phyloP scores from a whole-genome alignment of 768 basidiomycete species.

The Saitozyma sp. region DNA sequence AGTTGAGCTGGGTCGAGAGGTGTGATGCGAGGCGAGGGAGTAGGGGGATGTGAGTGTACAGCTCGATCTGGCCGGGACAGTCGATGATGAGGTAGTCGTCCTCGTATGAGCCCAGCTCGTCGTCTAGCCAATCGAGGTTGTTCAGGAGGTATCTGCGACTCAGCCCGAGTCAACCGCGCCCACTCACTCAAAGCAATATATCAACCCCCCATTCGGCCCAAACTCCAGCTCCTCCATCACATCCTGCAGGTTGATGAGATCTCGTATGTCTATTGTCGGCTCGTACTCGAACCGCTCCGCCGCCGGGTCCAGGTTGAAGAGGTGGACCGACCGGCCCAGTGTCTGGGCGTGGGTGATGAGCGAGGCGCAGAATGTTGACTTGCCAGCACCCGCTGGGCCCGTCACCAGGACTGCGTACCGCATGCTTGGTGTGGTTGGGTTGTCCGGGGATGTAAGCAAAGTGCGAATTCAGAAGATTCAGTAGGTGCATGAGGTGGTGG shows the following conservation, averaged over 20 bases:
- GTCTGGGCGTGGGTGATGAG: constrained; percentile 85
- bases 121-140: constrained; percentile 98
- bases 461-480: neutral
- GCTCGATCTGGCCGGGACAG: constrained; percentile 75
- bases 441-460: neutral
- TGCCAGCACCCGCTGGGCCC: constrained; percentile 98
- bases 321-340: constrained; percentile 78
- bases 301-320: constrained; percentile 96
- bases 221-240: constrained; percentile 93
- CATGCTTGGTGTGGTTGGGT: constrained; percentile 26
- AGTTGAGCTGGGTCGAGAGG: constrained; percentile 68
- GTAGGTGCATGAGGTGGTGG: neutral
- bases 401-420: constrained; percentile 54
- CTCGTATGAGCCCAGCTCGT: constrained; percentile 89
- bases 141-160: constrained; percentile 79
- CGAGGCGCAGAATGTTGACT: constrained; percentile 87
- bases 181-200: constrained; percentile 98
- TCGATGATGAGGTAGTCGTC: constrained; percentile 75
- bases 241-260: constrained; percentile 87
- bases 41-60: constrained; percentile 98
- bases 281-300: constrained; percentile 90
- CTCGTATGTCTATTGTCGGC: constrained; percentile 89
- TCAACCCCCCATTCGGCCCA: constrained; percentile 93
- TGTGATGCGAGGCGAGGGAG: constrained; percentile 77
- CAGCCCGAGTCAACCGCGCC: neutral